Evolutionary conservation across 371 early-diverging fungal genomes (phyloP).

Genomic region (Dentiscutata heterogama): DNA sequence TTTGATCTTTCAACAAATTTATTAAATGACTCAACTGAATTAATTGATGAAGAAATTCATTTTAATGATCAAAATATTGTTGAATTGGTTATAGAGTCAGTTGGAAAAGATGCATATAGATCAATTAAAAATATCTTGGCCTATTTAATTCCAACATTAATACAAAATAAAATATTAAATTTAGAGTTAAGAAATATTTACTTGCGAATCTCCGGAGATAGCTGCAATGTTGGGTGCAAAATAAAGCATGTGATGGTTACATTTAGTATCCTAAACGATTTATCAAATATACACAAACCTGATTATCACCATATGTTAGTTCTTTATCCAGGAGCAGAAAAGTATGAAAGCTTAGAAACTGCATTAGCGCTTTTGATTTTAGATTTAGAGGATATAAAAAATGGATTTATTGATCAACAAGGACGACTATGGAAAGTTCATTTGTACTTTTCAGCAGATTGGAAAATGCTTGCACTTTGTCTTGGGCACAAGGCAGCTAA

Average conservation of each 20-base stretch:
- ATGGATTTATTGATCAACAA: background rate
- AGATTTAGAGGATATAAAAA: background rate
- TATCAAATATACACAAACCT: background rate
- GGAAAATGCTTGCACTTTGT: conserved; percentile 21
- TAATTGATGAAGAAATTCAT: no score
- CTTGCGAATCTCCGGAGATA: no score
- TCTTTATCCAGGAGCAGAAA: background rate
- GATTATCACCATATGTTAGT: background rate
- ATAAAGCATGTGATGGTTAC: background rate
- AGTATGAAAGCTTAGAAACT: background rate
- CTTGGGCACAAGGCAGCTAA: background rate
- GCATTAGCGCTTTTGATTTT: background rate
- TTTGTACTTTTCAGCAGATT: conserved; percentile 6
- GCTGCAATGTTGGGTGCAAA: background rate
- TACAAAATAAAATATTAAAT: no score
- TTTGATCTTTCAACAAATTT: no score
- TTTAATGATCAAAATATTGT: no score
- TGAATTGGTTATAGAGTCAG: no score
- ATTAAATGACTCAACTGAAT: no score
- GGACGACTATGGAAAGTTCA: background rate
- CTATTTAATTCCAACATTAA: no score
- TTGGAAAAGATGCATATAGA: no score
- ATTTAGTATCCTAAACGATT: background rate
- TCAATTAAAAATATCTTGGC: no score
- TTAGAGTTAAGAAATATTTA: no score